phyloP scores from a whole-genome alignment of 768 basidiomycete genomes.

The Sporobolomyces roseus region DNA sequence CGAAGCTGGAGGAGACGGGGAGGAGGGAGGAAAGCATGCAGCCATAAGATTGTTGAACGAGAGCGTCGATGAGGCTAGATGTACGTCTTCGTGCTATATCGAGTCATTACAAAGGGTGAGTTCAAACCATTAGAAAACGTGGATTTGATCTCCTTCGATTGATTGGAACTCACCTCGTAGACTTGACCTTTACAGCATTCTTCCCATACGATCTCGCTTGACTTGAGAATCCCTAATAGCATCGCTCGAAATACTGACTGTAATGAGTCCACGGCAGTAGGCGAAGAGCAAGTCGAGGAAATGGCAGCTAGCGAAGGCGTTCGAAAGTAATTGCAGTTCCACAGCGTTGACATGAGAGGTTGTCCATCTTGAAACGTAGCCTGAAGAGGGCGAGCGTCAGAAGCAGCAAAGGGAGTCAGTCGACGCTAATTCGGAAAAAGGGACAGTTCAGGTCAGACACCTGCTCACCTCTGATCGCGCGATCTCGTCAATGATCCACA shows the following conservation, averaged over 20 bases:
- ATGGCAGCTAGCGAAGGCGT: not conserved
- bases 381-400: no score
- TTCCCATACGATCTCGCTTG: constrained; percentile 32
- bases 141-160: no score
- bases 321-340: constrained; percentile 35
- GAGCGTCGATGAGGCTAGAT: constrained; percentile 26
- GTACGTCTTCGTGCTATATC: constrained; percentile 40
- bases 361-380: constrained; percentile 32
- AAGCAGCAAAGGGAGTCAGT: no score
- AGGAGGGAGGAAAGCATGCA: constrained; percentile 1
- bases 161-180: constrained; percentile 30
- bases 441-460: no score
- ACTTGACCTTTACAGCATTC: constrained; percentile 25
- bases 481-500: constrained; percentile 23
- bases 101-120: no score
- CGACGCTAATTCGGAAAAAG: not conserved
- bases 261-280: not conserved
- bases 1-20: not conserved
- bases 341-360: constrained; percentile 37
- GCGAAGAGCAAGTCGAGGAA: not conserved
- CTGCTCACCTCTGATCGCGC: constrained; percentile 24
- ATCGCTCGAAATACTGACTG: constrained; percentile 25
- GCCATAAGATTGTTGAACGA: constrained; percentile 25
- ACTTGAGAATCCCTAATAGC: constrained; percentile 29
- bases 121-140: no score